phyloP scores from a whole-genome alignment of 345 rosid genomes.

The Populus euphratica region DNA sequence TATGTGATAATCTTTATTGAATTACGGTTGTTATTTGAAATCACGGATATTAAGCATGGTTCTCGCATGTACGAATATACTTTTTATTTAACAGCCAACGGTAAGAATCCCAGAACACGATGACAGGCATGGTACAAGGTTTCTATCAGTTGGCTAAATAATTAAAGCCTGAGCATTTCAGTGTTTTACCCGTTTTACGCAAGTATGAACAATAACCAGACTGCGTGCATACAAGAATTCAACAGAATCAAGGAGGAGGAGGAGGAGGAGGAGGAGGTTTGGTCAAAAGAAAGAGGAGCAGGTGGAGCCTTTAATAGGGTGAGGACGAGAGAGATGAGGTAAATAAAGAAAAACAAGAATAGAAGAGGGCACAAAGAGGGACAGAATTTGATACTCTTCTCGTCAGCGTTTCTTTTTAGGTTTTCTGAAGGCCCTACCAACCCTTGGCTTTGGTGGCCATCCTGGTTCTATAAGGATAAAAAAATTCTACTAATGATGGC shows the following conservation, averaged over 20 bases:
- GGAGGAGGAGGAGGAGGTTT: background rate
- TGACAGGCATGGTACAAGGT: background rate
- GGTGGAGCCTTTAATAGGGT: slow-evolving; percentile 1
- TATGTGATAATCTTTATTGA: no score
- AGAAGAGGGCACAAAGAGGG: slow-evolving; percentile 12
- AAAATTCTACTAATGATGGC: background rate
- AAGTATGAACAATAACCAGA: background rate
- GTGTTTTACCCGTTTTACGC: background rate
- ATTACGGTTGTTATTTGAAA: no score
- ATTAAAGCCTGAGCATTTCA: no score
- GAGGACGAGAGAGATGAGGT: slow-evolving; percentile 17
- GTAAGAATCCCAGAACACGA: background rate
- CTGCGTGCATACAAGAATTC: background rate
- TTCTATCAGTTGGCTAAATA: background rate
- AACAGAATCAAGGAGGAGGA: background rate
- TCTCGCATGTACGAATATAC: background rate
- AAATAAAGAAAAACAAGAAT: background rate
- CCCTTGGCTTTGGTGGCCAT: slow-evolving; percentile 28
- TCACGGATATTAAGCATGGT: no score
- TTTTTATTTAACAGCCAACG: background rate
- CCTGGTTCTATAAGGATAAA: slow-evolving; percentile 16
- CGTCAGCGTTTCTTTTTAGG: slow-evolving; percentile 43
- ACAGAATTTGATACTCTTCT: slow-evolving; percentile 26
- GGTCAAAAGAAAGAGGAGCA: slow-evolving; percentile 10
- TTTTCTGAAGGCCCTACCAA: slow-evolving; percentile 15